Percentiles rank a stretch among this genome's conserved stretches.
Evolutionary conservation across 352 stramenopile genomes (phyloP).

Genomic region (Phytophthora crassamura): DNA sequence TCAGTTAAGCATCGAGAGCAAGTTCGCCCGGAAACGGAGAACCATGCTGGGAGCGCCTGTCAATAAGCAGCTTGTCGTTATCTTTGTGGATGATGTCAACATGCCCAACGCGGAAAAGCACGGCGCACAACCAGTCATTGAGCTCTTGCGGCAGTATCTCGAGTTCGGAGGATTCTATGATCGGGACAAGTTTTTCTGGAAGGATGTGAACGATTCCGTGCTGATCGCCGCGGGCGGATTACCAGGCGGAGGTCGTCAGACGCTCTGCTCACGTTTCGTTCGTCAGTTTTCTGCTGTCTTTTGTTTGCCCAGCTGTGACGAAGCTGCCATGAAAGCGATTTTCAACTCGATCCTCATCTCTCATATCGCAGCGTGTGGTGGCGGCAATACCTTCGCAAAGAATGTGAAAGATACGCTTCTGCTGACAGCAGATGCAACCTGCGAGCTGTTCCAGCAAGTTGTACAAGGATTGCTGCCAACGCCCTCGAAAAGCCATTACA

Average conservation of each 20-base stretch:
- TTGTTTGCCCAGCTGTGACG: slow-evolving; percentile 75
- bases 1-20: slow-evolving; percentile 90
- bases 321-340: slow-evolving; percentile 87
- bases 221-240: slow-evolving; percentile 70
- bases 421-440: slow-evolving; percentile 64
- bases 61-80: slow-evolving; percentile 72
- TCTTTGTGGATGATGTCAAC: slow-evolving; percentile 94
- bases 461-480: slow-evolving; percentile 69
- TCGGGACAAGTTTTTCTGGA: slow-evolving; percentile 86
- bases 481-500: slow-evolving; percentile 83
- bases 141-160: slow-evolving; percentile 78
- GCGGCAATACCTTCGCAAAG: slow-evolving; percentile 39
- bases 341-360: slow-evolving; percentile 88
- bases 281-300: slow-evolving; percentile 73
- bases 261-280: slow-evolving; percentile 69
- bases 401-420: slow-evolving; percentile 59
- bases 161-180: slow-evolving; percentile 83
- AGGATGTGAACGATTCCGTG: slow-evolving; percentile 73
- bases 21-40: slow-evolving; percentile 93
- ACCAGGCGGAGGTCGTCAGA: slow-evolving; percentile 60
- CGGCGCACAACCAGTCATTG: slow-evolving; percentile 77
- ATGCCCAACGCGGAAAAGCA: slow-evolving; percentile 84
- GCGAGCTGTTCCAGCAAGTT: slow-evolving; percentile 67
- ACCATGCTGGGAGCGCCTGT: slow-evolving; percentile 89
- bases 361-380: slow-evolving; percentile 39